Base-by-base conservation (phyloP, 768 basidiomycete species). In the Leccinellum rugosiceps region DNA sequence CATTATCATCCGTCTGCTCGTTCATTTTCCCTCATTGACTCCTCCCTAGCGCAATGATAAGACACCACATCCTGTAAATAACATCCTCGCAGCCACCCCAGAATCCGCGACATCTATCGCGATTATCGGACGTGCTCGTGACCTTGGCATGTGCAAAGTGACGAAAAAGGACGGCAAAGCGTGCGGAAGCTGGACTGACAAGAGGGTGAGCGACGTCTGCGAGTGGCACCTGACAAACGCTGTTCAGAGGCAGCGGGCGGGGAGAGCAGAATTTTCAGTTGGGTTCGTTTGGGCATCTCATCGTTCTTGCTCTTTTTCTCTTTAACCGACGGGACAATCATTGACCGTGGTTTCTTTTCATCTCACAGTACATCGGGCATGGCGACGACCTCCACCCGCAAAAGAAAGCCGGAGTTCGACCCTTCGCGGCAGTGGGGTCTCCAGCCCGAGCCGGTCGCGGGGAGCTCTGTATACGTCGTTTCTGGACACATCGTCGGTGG, bases 171-270 rank as follows among this genome's bases (percentile, higher is more conserved):
- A 96, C 57, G 93, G 94, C 1, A 87, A 87, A 51, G 65, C 78
- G 2, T 98, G 97, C 63, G 85, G 85, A 9, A 81, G 85, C 53
- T 98, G 96, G 96, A 92, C 86, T 50, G 96, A 99, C 74, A 92
- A 87, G 62, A 86, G 94, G 28, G 80, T 90, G 65, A 81, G 84
- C 69, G 87, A 90, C 19, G 86, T 90, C 3, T 99, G 97, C 72
- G 95, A 98, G 44, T 99, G 83, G 72, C 97, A 99, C 74, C 71
- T 98, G 41, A 87, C 92, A 59, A 79, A 80, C 23, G 91, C 94
- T 0, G 84, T 98, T 4, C 80, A 92, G 71, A 76, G 84, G 21
- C 78, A 81, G 15, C 79, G 94, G 9, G 87, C 89, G 0, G 83
- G 82, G 0, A 81, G 96, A 48, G 81, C 96, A 1, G 97, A 99